Percentiles rank a stretch among this genome's conserved stretches.
These are phyloP conservation scores for Saccharomyces paradoxus DNA, from an alignment of 805 yeast species.

Conservation along the genomic window DNA sequence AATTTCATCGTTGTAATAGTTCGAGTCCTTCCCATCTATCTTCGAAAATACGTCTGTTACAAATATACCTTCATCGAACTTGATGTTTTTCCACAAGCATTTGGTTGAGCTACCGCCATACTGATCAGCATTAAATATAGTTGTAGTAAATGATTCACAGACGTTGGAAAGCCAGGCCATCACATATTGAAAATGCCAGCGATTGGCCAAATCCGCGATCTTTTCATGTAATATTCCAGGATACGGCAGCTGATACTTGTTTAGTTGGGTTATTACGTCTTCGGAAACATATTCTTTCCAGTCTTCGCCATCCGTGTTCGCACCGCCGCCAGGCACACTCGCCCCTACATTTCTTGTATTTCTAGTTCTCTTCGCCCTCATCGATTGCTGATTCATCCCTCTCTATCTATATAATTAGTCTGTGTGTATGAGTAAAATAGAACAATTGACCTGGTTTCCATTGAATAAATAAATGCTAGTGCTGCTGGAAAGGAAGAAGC, in stretches of 20 bases:
- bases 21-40: conserved; percentile 2
- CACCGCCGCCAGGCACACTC: conserved; percentile 1
- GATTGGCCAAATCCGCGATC: conserved; percentile 8
- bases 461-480: not conserved
- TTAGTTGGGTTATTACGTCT: conserved; percentile 16
- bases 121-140: not conserved
- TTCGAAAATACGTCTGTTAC: conserved; percentile 13
- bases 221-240: conserved; percentile 2
- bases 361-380: not conserved
- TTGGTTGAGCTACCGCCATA: conserved; percentile 4
- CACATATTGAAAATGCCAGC: conserved; percentile 29
- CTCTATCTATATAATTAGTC: not conserved
- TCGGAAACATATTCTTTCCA: conserved; percentile 23
- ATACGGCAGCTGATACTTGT: conserved; percentile 10
- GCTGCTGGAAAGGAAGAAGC: not conserved
- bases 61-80: conserved; percentile 26
- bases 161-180: conserved; percentile 30
- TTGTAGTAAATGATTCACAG: conserved; percentile 23
- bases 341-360: not conserved
- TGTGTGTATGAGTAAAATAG: not conserved
- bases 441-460: not conserved
- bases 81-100: conserved; percentile 24
- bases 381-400: not conserved
- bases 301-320: conserved; percentile 3
- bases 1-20: conserved; percentile 6